phyloP scores from a whole-genome alignment of 148 eudicot species.

The Rhododendron mucronatum region DNA sequence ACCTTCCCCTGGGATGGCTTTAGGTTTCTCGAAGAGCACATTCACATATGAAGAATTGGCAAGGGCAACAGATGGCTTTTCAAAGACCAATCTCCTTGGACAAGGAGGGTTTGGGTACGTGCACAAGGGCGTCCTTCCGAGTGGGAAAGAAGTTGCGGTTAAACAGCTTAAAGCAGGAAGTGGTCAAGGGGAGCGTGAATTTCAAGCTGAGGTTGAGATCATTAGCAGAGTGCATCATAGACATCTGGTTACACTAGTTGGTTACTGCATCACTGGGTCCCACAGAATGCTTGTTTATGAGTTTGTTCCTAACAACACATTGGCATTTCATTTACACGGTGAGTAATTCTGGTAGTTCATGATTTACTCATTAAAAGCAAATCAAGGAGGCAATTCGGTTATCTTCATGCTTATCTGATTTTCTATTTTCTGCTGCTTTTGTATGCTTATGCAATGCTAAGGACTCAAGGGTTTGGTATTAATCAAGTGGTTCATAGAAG shows the following conservation, averaged over 20 bases:
- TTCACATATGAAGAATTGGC: slow-evolving; percentile 83
- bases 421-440: neutral
- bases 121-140: slow-evolving; percentile 83
- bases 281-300: slow-evolving; percentile 88
- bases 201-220: slow-evolving; percentile 94
- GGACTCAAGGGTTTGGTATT: neutral
- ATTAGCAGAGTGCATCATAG: slow-evolving; percentile 97
- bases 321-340: slow-evolving; percentile 94
- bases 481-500: neutral
- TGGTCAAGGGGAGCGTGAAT: slow-evolving; percentile 94
- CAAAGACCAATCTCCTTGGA: slow-evolving; percentile 78
- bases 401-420: neutral
- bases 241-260: slow-evolving; percentile 96
- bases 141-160: slow-evolving; percentile 92
- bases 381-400: neutral
- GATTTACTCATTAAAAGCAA: neutral
- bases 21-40: slow-evolving; percentile 74
- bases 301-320: slow-evolving; percentile 76
- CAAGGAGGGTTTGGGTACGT: slow-evolving; percentile 99
- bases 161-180: slow-evolving; percentile 90
- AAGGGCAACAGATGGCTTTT: slow-evolving; percentile 82
- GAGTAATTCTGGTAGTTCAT: neutral
- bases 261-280: slow-evolving; percentile 83
- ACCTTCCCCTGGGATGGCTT: slow-evolving; percentile 72
- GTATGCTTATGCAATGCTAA: neutral